Conservation (phyloP, 2,329 filamentous ascomycete species). For the Chalara sp. region DNA sequence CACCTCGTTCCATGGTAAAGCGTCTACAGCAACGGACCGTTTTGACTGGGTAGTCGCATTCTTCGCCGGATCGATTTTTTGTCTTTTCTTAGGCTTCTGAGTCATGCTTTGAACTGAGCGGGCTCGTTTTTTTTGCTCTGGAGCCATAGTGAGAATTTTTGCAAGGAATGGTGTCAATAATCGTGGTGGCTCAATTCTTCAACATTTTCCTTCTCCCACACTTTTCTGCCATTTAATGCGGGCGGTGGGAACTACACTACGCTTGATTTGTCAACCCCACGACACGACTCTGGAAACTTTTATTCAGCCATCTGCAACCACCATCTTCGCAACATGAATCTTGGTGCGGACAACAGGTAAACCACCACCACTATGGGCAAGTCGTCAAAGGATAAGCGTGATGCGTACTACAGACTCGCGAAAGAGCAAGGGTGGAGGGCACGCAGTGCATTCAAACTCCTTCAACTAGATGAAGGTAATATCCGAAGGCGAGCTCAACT, state of each 20-base stretch:
- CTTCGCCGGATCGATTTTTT: slow-evolving; percentile 23
- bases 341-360: no score
- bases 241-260: no score
- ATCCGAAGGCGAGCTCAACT: background rate
- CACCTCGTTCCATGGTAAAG: slow-evolving; percentile 49
- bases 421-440: slow-evolving; percentile 99
- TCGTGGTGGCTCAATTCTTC: no score
- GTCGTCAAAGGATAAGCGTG: slow-evolving; percentile 96
- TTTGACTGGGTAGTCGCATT: slow-evolving; percentile 20
- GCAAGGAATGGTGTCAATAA: no score
- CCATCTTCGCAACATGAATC: no score
- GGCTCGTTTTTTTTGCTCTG: slow-evolving; percentile 22
- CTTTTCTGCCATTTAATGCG: no score
- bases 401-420: slow-evolving; percentile 94
- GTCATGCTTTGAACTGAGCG: slow-evolving; percentile 16
- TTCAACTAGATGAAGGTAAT: slow-evolving; percentile 80
- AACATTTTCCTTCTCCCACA: no score
- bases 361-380: slow-evolving; percentile 63
- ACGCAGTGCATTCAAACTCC: slow-evolving; percentile 90
- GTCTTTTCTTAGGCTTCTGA: slow-evolving; percentile 25
- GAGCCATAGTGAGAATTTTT: slow-evolving; percentile 16
- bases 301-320: no score
- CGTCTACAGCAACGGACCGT: slow-evolving; percentile 37
- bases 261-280: no score
- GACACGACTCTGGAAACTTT: no score